Base-by-base conservation (phyloP, 495 filamentous ascomycete species). In the Aspergillus saccharolyticus region DNA sequence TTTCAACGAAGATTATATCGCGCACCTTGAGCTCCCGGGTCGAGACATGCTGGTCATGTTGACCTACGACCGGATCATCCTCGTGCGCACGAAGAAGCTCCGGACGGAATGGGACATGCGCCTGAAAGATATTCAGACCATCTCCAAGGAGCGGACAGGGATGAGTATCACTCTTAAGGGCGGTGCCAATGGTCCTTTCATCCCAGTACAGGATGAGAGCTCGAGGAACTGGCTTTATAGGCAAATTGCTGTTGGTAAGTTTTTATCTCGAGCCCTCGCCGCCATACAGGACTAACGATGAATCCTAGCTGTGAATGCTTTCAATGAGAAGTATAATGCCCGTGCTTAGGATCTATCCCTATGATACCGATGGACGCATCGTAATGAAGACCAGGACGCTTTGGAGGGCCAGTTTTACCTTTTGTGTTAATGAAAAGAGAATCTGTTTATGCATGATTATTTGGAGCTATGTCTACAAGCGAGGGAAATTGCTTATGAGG, bases 1-100 rank as follows among this genome's bases (percentile, higher is more conserved):
- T 77, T 98, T 98, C 82, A 85, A 93, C 74, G 95, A 97, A 71
- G 83, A 91, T 65, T 98, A 98, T 73, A 94, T 98, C 66, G 94
- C 91, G 14, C 94, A 98, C 61, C 80, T 98, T 19, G 94, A 97
- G 67, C 85, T 98, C 25, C 88, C 87, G 6, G 83, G 87, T 9
- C 86, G 92, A 66, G 94, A 97, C 64, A 89, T 95, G 83, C 83
- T 97, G 52, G 89, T 97, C 56, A 89, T 98, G 85, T 82, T 98
- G 59, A 97, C 94, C 18, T 98, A 95, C 68, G 84, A 85, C 52
- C 82, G 89, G 5, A 96, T 98, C 69, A 86, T 97, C 83, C 83
- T 97, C 21, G 86, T 98, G 59, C 83, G 90, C 63, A 87, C 85
- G 24, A 87, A 94, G 71, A 87, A 85, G 69, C 77, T 98, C 63